Evolutionary conservation across 208 protist species (phyloP).

Genomic region (Leishmania tarentolae): DNA sequence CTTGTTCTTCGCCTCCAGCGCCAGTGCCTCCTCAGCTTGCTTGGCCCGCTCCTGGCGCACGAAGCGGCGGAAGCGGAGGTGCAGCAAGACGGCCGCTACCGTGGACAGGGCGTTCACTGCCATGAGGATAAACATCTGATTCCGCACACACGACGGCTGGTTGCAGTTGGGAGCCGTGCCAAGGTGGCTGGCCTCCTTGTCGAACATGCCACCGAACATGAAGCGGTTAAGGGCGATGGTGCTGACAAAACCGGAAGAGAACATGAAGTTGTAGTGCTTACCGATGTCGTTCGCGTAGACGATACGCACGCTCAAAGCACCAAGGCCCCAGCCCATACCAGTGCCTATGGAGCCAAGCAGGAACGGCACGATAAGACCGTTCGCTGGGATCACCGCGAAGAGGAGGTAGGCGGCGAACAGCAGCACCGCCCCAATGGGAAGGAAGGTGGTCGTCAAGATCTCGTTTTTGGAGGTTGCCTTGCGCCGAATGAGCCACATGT

Average conservation of each 20-base stretch:
- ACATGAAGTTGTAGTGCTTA: slow-evolving; percentile 89
- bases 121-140: slow-evolving; percentile 78
- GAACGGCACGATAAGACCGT: slow-evolving; percentile 64
- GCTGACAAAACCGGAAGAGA: slow-evolving; percentile 60
- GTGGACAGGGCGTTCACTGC: slow-evolving; percentile 58
- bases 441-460: slow-evolving; percentile 57
- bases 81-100: slow-evolving; percentile 30
- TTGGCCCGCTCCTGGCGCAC: slow-evolving; percentile 37
- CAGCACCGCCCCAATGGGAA: slow-evolving; percentile 41
- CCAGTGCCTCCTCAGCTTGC: slow-evolving; percentile 13
- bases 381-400: slow-evolving; percentile 52
- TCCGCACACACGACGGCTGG: slow-evolving; percentile 49
- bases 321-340: slow-evolving; percentile 66
- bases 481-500: slow-evolving; percentile 53
- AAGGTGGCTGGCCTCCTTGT: slow-evolving; percentile 41
- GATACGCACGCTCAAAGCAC: slow-evolving; percentile 54
- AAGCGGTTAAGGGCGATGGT: slow-evolving; percentile 77
- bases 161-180: slow-evolving; percentile 44
- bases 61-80: slow-evolving; percentile 66
- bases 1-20: not conserved
- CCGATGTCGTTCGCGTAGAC: slow-evolving; percentile 76
- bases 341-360: slow-evolving; percentile 61
- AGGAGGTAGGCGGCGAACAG: slow-evolving; percentile 54
- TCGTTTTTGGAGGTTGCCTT: slow-evolving; percentile 29
- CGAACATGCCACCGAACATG: slow-evolving; percentile 84